Percentiles rank a stretch among this genome's conserved stretches.
Evolutionary conservation across 768 basidiomycete genomes (phyloP).

Genomic region (Leucosporidium scottii): DNA sequence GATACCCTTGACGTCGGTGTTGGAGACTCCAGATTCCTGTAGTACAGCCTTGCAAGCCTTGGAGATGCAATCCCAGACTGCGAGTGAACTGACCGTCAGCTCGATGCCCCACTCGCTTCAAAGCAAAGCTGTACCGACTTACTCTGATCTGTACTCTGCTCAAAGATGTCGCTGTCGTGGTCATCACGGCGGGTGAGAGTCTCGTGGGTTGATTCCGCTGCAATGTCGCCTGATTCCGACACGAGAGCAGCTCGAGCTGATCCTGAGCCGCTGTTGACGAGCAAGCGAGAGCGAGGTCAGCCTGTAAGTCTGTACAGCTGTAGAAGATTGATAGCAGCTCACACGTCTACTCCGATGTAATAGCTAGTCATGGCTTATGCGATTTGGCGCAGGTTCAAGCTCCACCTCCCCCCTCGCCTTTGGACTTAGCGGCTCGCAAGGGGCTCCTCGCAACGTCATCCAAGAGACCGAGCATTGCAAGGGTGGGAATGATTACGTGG

Average conservation of each 20-base stretch:
- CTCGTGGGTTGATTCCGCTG: conserved; percentile 70
- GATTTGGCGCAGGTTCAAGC: too few species aligned
- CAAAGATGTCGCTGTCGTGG: conserved; percentile 83
- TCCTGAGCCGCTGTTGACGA: conserved; percentile 67
- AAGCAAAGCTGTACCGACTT: conserved; percentile 48
- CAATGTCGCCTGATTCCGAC: conserved; percentile 45
- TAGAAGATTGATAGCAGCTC: conserved; percentile 12
- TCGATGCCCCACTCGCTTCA: not conserved
- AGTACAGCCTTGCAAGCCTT: conserved; percentile 51
- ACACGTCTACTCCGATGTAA: conserved; percentile 50
- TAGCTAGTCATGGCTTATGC: conserved; percentile 30
- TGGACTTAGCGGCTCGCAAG: too few species aligned
- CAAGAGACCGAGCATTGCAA: too few species aligned
- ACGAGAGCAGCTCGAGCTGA: conserved; percentile 83
- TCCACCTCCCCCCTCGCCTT: too few species aligned
- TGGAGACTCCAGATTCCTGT: conserved; percentile 51
- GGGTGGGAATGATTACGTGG: too few species aligned
- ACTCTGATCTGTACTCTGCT: conserved; percentile 86
- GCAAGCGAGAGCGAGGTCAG: too few species aligned
- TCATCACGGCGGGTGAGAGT: conserved; percentile 82
- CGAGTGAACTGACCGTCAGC: not conserved
- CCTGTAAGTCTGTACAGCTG: not conserved
- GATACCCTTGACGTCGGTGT: conserved; percentile 62
- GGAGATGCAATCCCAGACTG: conserved; percentile 38
- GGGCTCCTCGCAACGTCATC: too few species aligned